These are phyloP conservation scores for Hypoxylon rubiginosum DNA, from an alignment of 2,329 filamentous ascomycete species.

Conservation along the genomic window DNA sequence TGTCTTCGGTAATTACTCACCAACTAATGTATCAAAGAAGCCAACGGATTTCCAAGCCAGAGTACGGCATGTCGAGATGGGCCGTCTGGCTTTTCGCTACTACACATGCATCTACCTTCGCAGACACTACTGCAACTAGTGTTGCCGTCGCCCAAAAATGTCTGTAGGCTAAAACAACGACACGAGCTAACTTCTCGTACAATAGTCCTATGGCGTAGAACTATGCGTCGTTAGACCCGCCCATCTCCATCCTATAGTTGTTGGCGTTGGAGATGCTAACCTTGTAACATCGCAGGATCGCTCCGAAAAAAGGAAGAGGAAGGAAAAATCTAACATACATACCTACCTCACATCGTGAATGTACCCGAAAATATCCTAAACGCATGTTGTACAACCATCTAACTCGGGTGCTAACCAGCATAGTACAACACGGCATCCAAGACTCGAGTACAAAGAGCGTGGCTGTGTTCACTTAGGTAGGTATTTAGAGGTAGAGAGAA, in stretches of 20 bases:
- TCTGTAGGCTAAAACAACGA: not conserved
- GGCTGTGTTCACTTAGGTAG: slow-evolving; percentile 10
- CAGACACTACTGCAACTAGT: not conserved
- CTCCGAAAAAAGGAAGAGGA: not conserved
- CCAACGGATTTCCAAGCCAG: not conserved
- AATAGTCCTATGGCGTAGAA: slow-evolving; percentile 19
- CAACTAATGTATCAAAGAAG: not conserved
- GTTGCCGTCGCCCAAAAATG: not conserved
- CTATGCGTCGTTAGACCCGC: slow-evolving; percentile 18
- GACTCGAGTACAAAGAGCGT: slow-evolving; percentile 3
- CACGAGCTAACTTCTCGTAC: slow-evolving; percentile 2
- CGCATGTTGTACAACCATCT: not conserved
- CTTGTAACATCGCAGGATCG: slow-evolving; percentile 3
- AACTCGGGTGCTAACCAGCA: not conserved
- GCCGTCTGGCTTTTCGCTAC: too few species aligned
- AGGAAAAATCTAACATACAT: too few species aligned
- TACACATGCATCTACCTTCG: not conserved
- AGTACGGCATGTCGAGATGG: not conserved
- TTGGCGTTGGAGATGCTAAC: not conserved
- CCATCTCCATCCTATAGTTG: slow-evolving; percentile 4
- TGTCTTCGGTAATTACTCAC: slow-evolving; percentile 1
- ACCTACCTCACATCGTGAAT: not conserved
- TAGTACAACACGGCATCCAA: not conserved
- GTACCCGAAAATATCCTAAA: not conserved
- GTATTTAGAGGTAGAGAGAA: slow-evolving; percentile 13